A percentile compares a stretch with the other conserved stretches of the same genome.
Conservation (phyloP, 495 filamentous ascomycete species). For the Podospora conica region DNA sequence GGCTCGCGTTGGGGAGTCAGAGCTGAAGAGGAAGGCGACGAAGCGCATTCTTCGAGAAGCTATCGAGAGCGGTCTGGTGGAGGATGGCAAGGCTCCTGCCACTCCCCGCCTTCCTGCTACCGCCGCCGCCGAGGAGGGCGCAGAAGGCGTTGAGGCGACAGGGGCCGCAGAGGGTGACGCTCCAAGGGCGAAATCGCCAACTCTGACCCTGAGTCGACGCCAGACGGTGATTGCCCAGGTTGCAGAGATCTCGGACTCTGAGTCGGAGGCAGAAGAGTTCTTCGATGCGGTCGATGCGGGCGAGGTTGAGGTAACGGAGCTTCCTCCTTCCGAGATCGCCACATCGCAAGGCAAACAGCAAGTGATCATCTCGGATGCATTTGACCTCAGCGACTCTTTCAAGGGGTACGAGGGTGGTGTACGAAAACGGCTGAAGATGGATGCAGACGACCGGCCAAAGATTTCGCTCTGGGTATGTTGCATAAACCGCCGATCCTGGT, state of each 20-base stretch:
- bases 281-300: constrained; percentile 96
- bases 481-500: background rate
- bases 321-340: constrained; percentile 42
- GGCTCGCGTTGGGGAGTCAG: constrained; percentile 78
- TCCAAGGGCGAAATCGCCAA: constrained; percentile 40
- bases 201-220: constrained; percentile 39
- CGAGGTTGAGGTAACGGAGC: constrained; percentile 67
- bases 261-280: constrained; percentile 86
- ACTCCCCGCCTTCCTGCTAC: constrained; percentile 29
- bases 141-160: constrained; percentile 23
- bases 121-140: constrained; percentile 23
- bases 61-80: constrained; percentile 54
- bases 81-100: constrained; percentile 36
- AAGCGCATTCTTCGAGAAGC: constrained; percentile 87
- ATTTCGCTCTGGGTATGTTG: constrained; percentile 87
- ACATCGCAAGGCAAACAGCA: constrained; percentile 38
- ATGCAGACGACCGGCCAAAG: constrained; percentile 85
- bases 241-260: constrained; percentile 65
- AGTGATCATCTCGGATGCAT: constrained; percentile 38
- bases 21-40: constrained; percentile 80
- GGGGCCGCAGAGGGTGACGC: constrained; percentile 28
- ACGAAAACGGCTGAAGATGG: constrained; percentile 73
- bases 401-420: constrained; percentile 85
- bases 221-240: constrained; percentile 56
- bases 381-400: constrained; percentile 69